These are phyloP conservation scores for Cryptosporidium viatorum DNA, from an alignment of 169 alveolate genomes.

Conservation along the genomic window DNA sequence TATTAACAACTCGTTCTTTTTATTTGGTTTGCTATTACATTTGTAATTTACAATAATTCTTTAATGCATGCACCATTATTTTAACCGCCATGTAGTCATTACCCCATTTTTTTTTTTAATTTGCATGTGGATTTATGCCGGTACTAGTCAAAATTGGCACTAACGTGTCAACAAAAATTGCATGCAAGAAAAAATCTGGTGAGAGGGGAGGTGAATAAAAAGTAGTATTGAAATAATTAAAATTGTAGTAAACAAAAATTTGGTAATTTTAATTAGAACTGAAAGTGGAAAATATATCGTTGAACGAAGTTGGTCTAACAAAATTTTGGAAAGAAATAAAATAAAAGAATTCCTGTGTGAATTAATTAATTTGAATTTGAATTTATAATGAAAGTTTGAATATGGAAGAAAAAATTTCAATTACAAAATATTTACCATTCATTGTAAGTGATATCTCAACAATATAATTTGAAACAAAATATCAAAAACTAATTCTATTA, in stretches of 20 bases:
- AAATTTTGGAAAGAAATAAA: neutral
- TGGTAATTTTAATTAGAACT: neutral
- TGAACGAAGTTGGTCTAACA: neutral
- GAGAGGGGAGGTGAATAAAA: neutral
- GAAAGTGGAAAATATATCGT: neutral
- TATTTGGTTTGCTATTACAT: neutral
- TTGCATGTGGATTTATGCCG: neutral
- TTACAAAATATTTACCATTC: conserved; percentile 62
- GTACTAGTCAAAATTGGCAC: neutral
- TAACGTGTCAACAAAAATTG: conserved; percentile 7
- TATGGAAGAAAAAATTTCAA: conserved; percentile 63
- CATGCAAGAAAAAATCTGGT: neutral
- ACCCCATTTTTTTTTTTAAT: neutral
- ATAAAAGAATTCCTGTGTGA: neutral
- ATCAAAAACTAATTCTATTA: neutral
- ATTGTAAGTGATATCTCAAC: conserved; percentile 30
- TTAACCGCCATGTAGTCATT: neutral
- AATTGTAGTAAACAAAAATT: neutral
- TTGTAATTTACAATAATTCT: neutral
- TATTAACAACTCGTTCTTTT: no score
- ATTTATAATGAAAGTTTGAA: conserved; percentile 67
- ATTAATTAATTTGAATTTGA: neutral
- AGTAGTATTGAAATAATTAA: neutral
- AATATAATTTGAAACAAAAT: neutral
- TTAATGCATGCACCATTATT: neutral